These are phyloP conservation scores for Macrophomina tecta DNA, from an alignment of 2,329 filamentous ascomycete species.

Conservation along the genomic window DNA sequence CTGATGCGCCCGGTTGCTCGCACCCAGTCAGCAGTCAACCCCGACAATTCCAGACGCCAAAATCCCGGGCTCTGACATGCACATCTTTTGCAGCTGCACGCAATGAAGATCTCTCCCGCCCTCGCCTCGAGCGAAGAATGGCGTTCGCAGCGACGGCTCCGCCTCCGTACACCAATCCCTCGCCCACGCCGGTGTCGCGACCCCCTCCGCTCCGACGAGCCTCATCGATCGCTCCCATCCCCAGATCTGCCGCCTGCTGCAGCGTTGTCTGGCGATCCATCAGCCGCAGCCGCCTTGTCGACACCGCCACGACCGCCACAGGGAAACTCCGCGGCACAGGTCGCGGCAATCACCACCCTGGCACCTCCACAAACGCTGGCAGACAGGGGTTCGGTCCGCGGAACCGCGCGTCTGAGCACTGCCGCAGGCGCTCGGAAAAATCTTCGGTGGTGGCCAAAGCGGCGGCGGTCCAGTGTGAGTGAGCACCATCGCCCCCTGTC, in stretches of 20 bases:
- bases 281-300: neutral
- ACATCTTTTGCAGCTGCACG: constrained; percentile 5
- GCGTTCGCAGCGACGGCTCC: neutral
- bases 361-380: too few relatives aligned
- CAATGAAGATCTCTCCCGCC: constrained; percentile 3
- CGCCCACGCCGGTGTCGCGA: constrained; percentile 5
- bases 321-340: too few relatives aligned
- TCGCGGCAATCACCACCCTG: too few relatives aligned
- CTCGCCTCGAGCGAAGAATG: neutral
- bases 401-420: too few relatives aligned
- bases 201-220: neutral
- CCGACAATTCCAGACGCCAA: neutral
- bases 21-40: neutral
- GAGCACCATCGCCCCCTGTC: too few relatives aligned
- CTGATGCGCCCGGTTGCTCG: neutral
- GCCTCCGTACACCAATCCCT: neutral
- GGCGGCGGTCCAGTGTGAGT: too few relatives aligned
- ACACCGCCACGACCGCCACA: neutral
- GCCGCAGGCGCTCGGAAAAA: too few relatives aligned
- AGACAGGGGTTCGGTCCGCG: too few relatives aligned
- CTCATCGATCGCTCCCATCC: constrained; percentile 5
- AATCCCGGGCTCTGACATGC: neutral
- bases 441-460: too few relatives aligned
- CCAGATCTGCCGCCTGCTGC: neutral
- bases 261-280: neutral